Evolutionary conservation across 2,329 filamentous ascomycete genomes (phyloP).

Genomic region (Phialocephala sp.): DNA sequence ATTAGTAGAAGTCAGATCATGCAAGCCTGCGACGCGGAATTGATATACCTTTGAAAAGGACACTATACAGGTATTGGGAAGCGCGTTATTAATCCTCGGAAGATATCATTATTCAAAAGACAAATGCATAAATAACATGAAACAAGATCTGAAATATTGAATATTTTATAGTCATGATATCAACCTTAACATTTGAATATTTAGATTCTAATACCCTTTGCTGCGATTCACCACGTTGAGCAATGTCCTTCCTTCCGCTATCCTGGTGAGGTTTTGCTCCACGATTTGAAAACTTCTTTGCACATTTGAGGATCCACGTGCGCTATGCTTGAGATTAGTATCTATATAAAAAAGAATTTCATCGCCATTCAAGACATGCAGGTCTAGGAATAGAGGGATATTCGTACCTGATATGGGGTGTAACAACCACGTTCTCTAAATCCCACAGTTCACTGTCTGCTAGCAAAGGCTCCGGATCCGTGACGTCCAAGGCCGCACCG

Average conservation of each 20-base stretch:
- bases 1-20: too few relatives aligned
- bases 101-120: constrained; percentile 35
- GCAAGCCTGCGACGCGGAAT: too few relatives aligned
- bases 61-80: background rate
- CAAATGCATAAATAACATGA: background rate
- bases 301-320: constrained; percentile 16
- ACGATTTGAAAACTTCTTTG: constrained; percentile 15
- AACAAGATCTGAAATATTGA: background rate
- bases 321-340: constrained; percentile 14
- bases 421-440: constrained; percentile 57
- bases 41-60: background rate
- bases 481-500: constrained; percentile 74
- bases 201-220: constrained; percentile 30
- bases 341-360: constrained; percentile 11
- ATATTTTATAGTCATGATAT: background rate
- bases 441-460: constrained; percentile 71
- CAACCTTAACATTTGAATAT: background rate
- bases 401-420: constrained; percentile 11
- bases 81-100: constrained; percentile 16
- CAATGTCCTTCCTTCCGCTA: constrained; percentile 15
- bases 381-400: background rate
- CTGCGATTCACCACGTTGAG: constrained; percentile 16
- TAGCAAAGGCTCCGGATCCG: constrained; percentile 79
- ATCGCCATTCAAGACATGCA: background rate
- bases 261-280: constrained; percentile 17